Evolutionary conservation across 192 early-diverging fungal genomes (phyloP), one percentile per base, ranked within the genome.

Genomic region (Podochytrium sp.): DNA sequence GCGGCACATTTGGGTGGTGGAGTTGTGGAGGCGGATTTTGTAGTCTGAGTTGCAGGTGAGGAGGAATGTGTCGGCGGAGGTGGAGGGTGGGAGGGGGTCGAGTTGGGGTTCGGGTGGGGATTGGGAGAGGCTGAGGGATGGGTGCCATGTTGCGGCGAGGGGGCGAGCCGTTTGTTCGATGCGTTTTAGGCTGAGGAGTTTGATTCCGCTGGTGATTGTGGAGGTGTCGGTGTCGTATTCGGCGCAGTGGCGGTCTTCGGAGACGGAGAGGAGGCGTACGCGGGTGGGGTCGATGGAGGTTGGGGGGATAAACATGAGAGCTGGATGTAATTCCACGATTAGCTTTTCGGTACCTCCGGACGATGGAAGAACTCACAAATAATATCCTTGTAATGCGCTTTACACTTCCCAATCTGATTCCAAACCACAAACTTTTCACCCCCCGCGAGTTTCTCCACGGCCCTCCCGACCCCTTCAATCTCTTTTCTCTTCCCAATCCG

Each of bases 111-210:
- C 20, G 34, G 25, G 23, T 23, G 23, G 23, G 16, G 25, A 23
- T 16, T 10, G 7, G 32, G 23, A 16, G 20, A 58, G 3, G 39
- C 32, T 33, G 32, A 59, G 33, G n/a, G 39, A 58, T n/a, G 81
- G 78, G 74, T 80, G 76, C 55, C 79, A 73, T 16, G 68, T 71
- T 5, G 81, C 86, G 1, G 80, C 83, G 20, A 78, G 42, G 3
- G 86, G 86, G 2, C 47, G 60, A 25, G 71, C 29, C n/a, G 76
- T 76, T 73, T 87, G 86, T 51, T 87, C 86, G 39, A 85, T 85
- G 27, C 79, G 51, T 14, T 57, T 35, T 3, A 80, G 71, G 16
- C 75, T 67, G 67, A 78, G 78, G 27, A 83, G 41, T 47, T 61
- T 58, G 29, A 87, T 74, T 3, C 86, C 86, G 32, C 64, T 56